Base-by-base conservation (phyloP, 2,329 filamentous ascomycete genomes). In the Diaporthe helianthi region DNA sequence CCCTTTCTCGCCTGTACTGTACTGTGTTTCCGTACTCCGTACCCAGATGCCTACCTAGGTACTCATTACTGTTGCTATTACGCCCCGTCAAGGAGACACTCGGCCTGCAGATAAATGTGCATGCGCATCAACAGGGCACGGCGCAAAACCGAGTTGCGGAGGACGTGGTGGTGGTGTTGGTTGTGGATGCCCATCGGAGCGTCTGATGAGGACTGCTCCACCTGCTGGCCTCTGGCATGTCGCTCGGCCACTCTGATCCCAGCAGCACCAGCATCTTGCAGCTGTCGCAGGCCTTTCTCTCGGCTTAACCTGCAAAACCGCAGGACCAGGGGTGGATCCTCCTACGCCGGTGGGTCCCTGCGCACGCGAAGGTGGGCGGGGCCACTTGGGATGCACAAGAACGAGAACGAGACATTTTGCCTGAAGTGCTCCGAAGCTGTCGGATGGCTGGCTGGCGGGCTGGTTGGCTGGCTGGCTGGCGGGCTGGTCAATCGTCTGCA, bases 201-300 rank as follows among this genome's bases (percentile, higher is more conserved):
- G 69, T 58, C 69, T 70, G 65, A 64, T 67, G 68, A 70, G 31
- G 51, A 26, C 47, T 54, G 24, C 69, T 58, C 65, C 69, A 71
- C 66, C 36, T 65, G 41, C 60, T 66, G 44, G 66, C 66, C 69
- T 64, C 65, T 70, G 65, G 65, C 69, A 70, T 64, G 64, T 67
- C 52, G 64, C 53, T 49, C 61, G 46, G 31, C 66, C 49, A 67
- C 61, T 53, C 51, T 69, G 67, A 68, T 70, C 69, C 69, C 63
- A 54, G 66, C 60, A 63, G 15, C 66, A 29, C 67, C 67, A 68
- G 67, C 58, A 44, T 68, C 67, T 68, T 33, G 66, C 66, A 64
- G 66, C 65, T 44, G 38, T 47, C 66, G 36, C 68, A 67, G 67
- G 70, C 67, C 70, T 69, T 69, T 71, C 70, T 69, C 44, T 71